Base-by-base conservation (phyloP, 176 grass and related monocot genomes). In the Cymbopogon citratus region DNA sequence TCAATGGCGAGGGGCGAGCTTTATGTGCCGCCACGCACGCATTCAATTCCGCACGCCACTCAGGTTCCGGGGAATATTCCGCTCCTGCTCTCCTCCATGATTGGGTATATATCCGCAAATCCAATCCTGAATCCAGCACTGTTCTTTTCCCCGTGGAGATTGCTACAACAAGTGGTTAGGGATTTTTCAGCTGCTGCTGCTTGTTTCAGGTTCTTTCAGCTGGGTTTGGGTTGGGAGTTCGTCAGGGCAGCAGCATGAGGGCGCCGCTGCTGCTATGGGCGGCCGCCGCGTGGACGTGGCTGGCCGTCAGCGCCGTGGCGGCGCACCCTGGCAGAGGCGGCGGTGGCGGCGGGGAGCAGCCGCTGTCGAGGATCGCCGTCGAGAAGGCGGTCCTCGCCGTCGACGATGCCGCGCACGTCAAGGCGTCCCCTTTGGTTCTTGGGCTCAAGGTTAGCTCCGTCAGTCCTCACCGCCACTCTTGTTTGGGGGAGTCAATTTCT, bases 301-400 rank as follows among this genome's bases (percentile, higher is more conserved):
- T 89, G 73, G 45, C 41, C 34, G 59, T 44, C 25, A 56, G 78
- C 3, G 35, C 44, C 9, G 26, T 73, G 19, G 35, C 43, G 19
- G 35, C 64, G 3, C 78, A 77, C 26, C 36, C 25, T 54, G 16
- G 83, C 44, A 29, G 86, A 15, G 82, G 93, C 21, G 15, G 7
- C 49, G 44, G 44, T 49, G n/a, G 83, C 62, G 49, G 86, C 11
- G 87, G 90, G 49, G 49, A 90, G 48, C 93, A 93, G 24, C 83
- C 83, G 35, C 86, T 89, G 38, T 92, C 86, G 18, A 91, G 78
- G 80, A 93, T 91, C 31, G 85, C 85, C 12, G 80, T 94, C 7
- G 83, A 83, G 57, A 89, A 73, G 43, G 71, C 59, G 76, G 78
- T 63, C 23, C 64, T 74, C 56, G 79, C 75, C 64, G 45, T 76